Evolutionary conservation across 495 filamentous ascomycete genomes (phyloP), one percentile per base, ranked within the genome.

Genomic region (Cenococcum geophilum): DNA sequence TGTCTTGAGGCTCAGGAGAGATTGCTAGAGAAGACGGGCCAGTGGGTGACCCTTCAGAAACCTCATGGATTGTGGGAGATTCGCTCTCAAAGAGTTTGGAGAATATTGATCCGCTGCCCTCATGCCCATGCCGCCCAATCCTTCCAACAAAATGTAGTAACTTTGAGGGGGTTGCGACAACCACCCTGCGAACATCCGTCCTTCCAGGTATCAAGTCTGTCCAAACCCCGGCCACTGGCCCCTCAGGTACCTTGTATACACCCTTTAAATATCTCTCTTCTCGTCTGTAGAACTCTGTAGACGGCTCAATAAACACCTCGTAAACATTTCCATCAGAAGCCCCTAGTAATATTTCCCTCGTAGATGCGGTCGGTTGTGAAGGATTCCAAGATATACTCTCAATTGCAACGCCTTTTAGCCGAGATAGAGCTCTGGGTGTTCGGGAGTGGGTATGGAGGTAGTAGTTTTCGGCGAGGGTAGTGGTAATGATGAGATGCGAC

Each of bases 381-480:
- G 93, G 95, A 70, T 89, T 97, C 93, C 93, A 98, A 51, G 92
- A 89, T 64, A 98, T 79, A 61, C 86, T 86, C 71, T 97, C 93
- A 40, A 97, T 88, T 10, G 81, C 74, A 47, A 97, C 89, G 9
- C 89, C 89, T 69, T 92, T 92, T 49, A 98, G 75, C 34, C 89
- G 84, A 47, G 88, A 85, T 36, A 98, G 77, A 22, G 86, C 79
- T 60, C 93, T 88, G 9, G 91, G 89, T 67, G 91, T 89, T 60
- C 89, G 83, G 34, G 91, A 92, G 71, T 97, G 93, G 27, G 90
- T 91, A 72, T 97, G 93, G 11, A 98, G 86, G 73, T 98, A 98
- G 78, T 91, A 97, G 74, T 96, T 97, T 74, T 97, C 93, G 71
- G 89, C 90, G 23, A 90, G 82, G 11, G 90, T 87, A 1, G 93